Percentiles rank a stretch among this genome's conserved stretches.
phyloP scores from a whole-genome alignment of 2,329 filamentous ascomycete species.

The Phyllachora maydis region DNA sequence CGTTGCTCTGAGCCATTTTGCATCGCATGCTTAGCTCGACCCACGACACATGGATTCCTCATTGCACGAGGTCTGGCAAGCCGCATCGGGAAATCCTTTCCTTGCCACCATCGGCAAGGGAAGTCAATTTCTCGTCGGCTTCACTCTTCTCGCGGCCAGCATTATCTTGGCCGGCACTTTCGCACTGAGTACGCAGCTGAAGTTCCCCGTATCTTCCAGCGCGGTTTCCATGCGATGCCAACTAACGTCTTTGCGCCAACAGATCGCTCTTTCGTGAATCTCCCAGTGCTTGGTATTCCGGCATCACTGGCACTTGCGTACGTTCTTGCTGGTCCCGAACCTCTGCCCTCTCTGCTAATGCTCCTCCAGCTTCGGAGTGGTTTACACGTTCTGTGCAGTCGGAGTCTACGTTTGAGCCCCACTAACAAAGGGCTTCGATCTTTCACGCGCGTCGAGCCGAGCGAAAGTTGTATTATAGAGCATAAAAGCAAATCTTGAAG shows the following conservation, averaged over 20 bases:
- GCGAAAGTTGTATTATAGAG: slow-evolving; percentile 17
- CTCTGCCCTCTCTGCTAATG: slow-evolving; percentile 2
- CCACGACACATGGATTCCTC: slow-evolving; percentile 51
- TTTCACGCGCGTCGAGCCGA: no score
- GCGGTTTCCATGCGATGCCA: no score
- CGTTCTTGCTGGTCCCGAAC: slow-evolving; percentile 13
- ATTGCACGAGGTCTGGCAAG: slow-evolving; percentile 82
- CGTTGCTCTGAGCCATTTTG: no score
- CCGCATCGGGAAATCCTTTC: slow-evolving; percentile 74
- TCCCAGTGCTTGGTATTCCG: slow-evolving; percentile 62
- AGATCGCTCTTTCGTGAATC: slow-evolving; percentile 68
- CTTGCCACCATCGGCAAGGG: slow-evolving; percentile 61
- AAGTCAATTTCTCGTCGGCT: slow-evolving; percentile 66
- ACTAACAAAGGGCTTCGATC: slow-evolving; percentile 12
- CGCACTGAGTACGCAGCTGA: slow-evolving; percentile 50
- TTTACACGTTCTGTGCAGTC: slow-evolving; percentile 97
- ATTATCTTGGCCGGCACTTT: slow-evolving; percentile 60
- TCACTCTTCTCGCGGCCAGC: slow-evolving; percentile 51
- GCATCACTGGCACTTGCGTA: slow-evolving; percentile 84
- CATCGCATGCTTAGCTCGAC: no score
- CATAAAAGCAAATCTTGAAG: no score
- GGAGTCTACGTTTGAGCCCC: slow-evolving; percentile 85
- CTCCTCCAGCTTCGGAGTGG: slow-evolving; percentile 56
- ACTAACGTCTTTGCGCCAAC: slow-evolving; percentile 2
- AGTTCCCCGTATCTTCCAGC: background rate